Base-by-base conservation (phyloP, 768 basidiomycete species). In the Kwoniella newhampshirensis region DNA sequence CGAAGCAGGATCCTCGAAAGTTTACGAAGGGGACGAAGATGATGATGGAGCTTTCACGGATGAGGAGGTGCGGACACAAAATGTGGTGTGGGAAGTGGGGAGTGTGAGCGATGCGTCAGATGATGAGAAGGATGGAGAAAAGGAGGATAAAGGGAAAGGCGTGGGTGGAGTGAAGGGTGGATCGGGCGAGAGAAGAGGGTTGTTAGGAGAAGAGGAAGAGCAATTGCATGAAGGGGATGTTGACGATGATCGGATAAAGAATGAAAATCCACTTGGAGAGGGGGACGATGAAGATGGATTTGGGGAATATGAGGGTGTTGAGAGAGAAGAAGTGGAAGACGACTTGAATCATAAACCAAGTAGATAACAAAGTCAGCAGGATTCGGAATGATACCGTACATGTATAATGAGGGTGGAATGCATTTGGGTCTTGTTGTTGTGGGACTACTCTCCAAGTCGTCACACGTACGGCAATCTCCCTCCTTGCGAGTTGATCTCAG, bases 281-380 rank as follows among this genome's bases (percentile, higher is more conserved):
- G 51, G 44, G 9, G 50, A 57, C 3, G 51, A 46, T 5, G 67
- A 68, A 26, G 71, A 69, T 52, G 64, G 44, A 15, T 75, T 69
- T 62, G 74, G 74, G 5, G 69, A 73, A 11, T 75, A 64, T 50
- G 68, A 74, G 46, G 64, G 55, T 7, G 59, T 63, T 5, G 32
- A 54, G 23, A 37, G 39, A 49, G 51, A 53, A 41, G 50, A 62
- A 20, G 46, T 40, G 18, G 35, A 18, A 40, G 51, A 20, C 15
- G 47, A 13, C 7, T 32, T 32, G 32, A 32, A 13, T 32, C 32
- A 13, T 13, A 32, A 32, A 13, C 13, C 32, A 32, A 32, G 32
- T 32, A 32, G 32, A 32, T 32, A 13, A 32, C 6, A 32, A 32
- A 13, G 32, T n/a, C n/a, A n/a, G n/a, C n/a, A n/a, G n/a, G n/a